These are phyloP conservation scores for Apiotrichum gracile DNA, from an alignment of 1,284 basidiomycete species.

Conservation along the genomic window DNA sequence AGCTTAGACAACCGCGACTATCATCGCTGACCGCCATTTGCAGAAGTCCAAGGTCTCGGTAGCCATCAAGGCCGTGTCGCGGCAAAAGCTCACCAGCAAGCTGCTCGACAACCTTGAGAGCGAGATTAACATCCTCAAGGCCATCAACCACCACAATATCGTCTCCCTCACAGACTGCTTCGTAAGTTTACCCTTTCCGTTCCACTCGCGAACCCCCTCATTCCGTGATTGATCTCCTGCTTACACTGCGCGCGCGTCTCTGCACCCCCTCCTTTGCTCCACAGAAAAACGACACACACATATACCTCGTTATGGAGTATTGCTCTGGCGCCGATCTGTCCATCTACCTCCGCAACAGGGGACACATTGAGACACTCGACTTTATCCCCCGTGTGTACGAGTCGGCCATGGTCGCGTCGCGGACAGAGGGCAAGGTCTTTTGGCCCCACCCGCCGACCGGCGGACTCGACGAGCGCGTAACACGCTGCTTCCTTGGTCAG, in stretches of 20 bases:
- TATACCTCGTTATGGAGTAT: conserved; percentile 97
- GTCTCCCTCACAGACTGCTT: conserved; percentile 90
- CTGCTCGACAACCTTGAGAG: conserved; percentile 94
- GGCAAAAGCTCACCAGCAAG: conserved; percentile 82
- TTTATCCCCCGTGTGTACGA: conserved; percentile 60
- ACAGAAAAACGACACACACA: conserved; percentile 84
- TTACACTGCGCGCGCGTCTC: conserved; percentile 1
- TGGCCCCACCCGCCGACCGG: conserved; percentile 88
- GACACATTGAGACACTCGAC: conserved; percentile 75
- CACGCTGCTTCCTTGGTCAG: conserved; percentile 88
- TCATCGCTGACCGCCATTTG: neutral
- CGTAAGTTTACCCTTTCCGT: conserved; percentile 39
- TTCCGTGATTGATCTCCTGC: neutral
- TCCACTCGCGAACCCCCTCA: neutral
- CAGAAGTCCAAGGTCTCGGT: conserved; percentile 71
- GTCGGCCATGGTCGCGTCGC: conserved; percentile 49
- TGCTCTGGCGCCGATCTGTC: conserved; percentile 94
- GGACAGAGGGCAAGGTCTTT: conserved; percentile 54
- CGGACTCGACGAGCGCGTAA: conserved; percentile 83
- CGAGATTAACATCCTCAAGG: conserved; percentile 95
- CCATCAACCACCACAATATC: conserved; percentile 86
- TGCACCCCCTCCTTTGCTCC: neutral
- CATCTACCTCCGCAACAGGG: conserved; percentile 91
- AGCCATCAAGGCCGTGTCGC: conserved; percentile 92
- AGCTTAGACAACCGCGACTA: too few species aligned